Percentiles rank a stretch among this genome's conserved stretches.
Evolutionary conservation across 129 eudicot species (phyloP).

Genomic region (Chrysanthemum lavandulifolium): DNA sequence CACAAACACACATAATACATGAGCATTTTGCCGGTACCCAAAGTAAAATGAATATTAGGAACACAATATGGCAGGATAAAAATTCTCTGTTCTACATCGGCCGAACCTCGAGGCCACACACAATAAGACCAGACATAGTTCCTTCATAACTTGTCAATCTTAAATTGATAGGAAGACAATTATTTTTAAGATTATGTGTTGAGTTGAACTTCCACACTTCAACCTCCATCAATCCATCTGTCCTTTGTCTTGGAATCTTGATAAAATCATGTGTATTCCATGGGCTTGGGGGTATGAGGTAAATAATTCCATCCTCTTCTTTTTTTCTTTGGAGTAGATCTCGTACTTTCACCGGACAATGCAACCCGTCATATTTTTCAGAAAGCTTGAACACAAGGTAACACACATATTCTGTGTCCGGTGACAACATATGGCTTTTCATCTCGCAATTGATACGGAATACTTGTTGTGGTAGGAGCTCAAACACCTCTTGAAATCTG

Average conservation of each 20-base stretch:
- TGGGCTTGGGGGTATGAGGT: slow-evolving; percentile 5
- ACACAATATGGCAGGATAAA: not conserved
- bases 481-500: not conserved
- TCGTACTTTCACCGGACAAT: too few species aligned
- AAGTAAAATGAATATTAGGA: too few species aligned
- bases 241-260: not conserved
- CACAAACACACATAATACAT: too few species aligned
- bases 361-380: too few species aligned
- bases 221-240: too few species aligned
- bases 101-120: too few species aligned
- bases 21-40: too few species aligned
- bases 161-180: not conserved
- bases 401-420: not conserved
- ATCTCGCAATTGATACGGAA: not conserved
- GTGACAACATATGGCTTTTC: not conserved
- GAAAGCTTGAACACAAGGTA: too few species aligned
- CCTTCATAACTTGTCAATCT: not conserved
- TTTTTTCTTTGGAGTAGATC: not conserved
- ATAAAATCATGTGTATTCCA: not conserved
- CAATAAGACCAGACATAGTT: too few species aligned
- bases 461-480: not conserved
- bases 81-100: not conserved
- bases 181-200: not conserved
- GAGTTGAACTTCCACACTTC: not conserved
- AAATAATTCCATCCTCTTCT: not conserved